Base-by-base conservation (phyloP, 148 eudicot genomes). In the Chenopodium formosanum region DNA sequence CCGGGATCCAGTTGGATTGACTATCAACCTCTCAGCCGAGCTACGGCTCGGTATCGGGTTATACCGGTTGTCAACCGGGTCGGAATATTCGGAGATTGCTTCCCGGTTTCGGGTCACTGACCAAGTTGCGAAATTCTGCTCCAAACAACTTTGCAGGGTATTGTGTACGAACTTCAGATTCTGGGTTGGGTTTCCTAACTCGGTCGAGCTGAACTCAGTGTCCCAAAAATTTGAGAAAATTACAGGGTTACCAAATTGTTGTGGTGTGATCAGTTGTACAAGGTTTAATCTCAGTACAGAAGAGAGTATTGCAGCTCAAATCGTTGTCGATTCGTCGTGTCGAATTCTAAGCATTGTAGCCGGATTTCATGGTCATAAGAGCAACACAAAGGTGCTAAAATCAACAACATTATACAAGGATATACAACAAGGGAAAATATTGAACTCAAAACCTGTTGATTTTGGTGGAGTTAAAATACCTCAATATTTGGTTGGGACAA, bases 161-260 rank as follows among this genome's bases (percentile, higher is more conserved):
- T 85, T 93, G 4, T 95, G 98, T 65, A 93, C 96, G 1, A 93
- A 95, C 76, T 95, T 89, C 82, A 72, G 97, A 27, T 95, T 93
- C 83, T 95, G 97, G 97, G 92, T 95, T 32, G 94, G 93, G 68
- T 95, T 89, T 4, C 96, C 96, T 0, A 85, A 76, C 80, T 85
- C 85, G 34, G 12, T 16, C 46, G 95, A 94, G 82, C 76, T 91
- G 29, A 80, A 77, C 31, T 81, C 86, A 0, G 87, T 91, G 13
- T 87, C 91, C 0, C 20, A 82, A 1, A 83, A 46, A 14, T 90
- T 92, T 46, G 89, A 91, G 50, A 23, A 81, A 19, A 77, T 87
- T 9, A 83, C 88, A 8, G 94, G 94, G 1, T 64, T 93, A 19
- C 96, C 94, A 6, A 92, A 92, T 83, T 95, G 98, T 74, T 92